Percentiles rank a stretch among this genome's conserved stretches.
Evolutionary conservation across 345 rosid genomes (phyloP).

Genomic region (Reutealis trisperma): DNA sequence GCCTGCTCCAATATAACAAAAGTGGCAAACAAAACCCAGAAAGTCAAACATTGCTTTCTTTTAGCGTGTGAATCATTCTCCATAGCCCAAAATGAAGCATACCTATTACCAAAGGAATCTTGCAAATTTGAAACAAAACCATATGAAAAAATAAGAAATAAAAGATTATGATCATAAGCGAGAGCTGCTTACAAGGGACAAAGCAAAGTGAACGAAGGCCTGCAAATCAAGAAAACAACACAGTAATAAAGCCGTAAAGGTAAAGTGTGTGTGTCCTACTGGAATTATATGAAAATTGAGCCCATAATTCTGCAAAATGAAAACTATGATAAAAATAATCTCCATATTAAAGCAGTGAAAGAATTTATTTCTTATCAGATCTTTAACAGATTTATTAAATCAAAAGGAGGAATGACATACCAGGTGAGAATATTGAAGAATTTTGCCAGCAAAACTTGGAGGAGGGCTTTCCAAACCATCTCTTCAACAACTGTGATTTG

Average conservation of each 20-base stretch:
- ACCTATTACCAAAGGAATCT: slow-evolving; percentile 11
- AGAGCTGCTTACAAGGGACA: slow-evolving; percentile 36
- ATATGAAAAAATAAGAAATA: background rate
- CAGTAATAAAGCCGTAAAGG: no score
- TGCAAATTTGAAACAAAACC: background rate
- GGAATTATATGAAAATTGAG: no score
- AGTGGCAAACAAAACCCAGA: slow-evolving; percentile 40
- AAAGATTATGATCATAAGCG: background rate
- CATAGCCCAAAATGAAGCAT: slow-evolving; percentile 30
- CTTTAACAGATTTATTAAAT: background rate
- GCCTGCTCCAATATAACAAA: slow-evolving; percentile 26
- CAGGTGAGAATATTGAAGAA: slow-evolving; percentile 30
- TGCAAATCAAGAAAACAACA: slow-evolving; percentile 18
- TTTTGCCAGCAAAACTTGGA: slow-evolving; percentile 6
- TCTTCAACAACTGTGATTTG: background rate
- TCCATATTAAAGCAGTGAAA: background rate
- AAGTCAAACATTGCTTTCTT: slow-evolving; percentile 40
- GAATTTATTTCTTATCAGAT: background rate
- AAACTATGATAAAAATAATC: no score
- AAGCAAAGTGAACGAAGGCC: slow-evolving; percentile 40
- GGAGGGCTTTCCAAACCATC: slow-evolving; percentile 22
- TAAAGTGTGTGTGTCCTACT: no score
- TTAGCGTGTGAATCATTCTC: slow-evolving; percentile 25
- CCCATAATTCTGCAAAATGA: no score
- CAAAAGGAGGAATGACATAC: slow-evolving; percentile 11